These are phyloP conservation scores for Ammopiptanthus mongolicus DNA, from an alignment of 306 rosid genomes.

Conservation along the genomic window DNA sequence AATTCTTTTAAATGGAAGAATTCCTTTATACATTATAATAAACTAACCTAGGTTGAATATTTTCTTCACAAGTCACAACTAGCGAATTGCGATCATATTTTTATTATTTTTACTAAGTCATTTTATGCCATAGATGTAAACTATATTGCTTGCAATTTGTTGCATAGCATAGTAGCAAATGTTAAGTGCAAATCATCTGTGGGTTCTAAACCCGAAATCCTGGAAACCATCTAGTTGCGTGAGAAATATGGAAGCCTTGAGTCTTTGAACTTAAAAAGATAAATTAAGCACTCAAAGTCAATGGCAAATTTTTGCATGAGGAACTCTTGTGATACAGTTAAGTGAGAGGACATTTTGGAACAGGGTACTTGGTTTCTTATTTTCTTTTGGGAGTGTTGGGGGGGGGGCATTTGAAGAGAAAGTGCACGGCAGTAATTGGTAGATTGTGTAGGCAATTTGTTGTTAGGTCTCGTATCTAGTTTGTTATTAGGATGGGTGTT, in stretches of 20 bases:
- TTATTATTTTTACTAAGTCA: neutral
- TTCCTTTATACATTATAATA: slow-evolving; percentile 3
- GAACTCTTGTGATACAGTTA: neutral
- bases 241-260: neutral
- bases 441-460: neutral
- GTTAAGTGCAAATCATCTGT: too few relatives aligned
- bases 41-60: neutral
- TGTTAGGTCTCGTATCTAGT: too few relatives aligned
- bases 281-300: neutral
- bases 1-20: neutral
- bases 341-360: neutral
- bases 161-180: too few relatives aligned
- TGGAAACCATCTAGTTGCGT: neutral
- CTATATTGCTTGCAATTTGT: too few relatives aligned
- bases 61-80: neutral
- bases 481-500: too few relatives aligned
- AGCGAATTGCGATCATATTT: neutral
- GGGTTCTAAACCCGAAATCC: neutral
- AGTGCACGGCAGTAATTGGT: neutral
- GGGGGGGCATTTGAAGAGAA: neutral
- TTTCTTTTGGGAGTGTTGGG: too few relatives aligned
- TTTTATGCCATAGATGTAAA: neutral
- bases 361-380: neutral
- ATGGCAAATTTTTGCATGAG: neutral
- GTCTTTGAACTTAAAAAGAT: neutral